Conservation (phyloP, 169 alveolate species). For the Cryptosporidium tyzzeri region DNA sequence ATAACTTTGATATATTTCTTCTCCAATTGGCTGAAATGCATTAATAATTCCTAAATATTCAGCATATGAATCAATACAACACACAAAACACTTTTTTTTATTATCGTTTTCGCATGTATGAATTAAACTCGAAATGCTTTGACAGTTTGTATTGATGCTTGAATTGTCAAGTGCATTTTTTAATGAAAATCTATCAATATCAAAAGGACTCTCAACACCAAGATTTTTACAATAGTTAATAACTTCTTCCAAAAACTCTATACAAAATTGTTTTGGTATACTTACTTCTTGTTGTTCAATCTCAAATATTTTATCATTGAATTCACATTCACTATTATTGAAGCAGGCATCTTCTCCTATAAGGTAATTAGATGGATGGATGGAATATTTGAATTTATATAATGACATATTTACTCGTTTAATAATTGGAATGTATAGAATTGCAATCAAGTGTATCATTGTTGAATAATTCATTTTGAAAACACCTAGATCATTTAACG, state of each 20-base stretch:
- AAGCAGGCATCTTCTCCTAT: background rate
- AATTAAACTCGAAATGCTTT: background rate
- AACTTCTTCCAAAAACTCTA: slow-evolving; percentile 57
- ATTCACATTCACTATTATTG: background rate
- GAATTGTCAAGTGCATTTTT: background rate
- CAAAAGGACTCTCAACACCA: slow-evolving; percentile 29
- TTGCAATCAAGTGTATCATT: slow-evolving; percentile 33
- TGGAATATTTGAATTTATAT: slow-evolving; percentile 41
- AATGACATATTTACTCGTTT: slow-evolving; percentile 58
- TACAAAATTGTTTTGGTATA: slow-evolving; percentile 40
- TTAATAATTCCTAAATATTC: slow-evolving; percentile 69
- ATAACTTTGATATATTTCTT: background rate
- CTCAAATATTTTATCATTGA: background rate
- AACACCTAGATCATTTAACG: background rate
- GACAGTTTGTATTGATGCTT: background rate
- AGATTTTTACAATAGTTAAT: slow-evolving; percentile 22
- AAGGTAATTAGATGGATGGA: slow-evolving; percentile 1
- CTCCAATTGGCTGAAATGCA: slow-evolving; percentile 5
- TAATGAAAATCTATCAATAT: slow-evolving; percentile 30
- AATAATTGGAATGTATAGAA: slow-evolving; percentile 51
- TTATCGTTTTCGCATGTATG: slow-evolving; percentile 53
- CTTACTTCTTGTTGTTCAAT: background rate
- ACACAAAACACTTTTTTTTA: slow-evolving; percentile 28
- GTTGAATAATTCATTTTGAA: slow-evolving; percentile 33
- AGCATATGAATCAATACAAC: slow-evolving; percentile 47